phyloP scores from a whole-genome alignment of 345 rosid species.

The Rhizophora apiculata region DNA sequence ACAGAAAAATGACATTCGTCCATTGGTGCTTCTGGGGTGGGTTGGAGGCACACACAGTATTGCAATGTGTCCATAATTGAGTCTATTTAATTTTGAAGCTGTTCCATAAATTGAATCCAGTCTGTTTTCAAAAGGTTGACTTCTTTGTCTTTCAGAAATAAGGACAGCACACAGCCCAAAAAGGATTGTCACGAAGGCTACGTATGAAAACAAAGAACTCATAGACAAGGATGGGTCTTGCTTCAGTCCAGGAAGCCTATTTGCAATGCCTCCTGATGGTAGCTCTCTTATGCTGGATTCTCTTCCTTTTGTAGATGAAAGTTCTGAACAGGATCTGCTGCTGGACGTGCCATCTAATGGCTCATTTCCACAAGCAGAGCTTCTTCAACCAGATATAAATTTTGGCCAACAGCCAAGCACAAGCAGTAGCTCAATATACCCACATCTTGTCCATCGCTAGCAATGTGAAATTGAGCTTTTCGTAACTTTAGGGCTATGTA shows the following conservation, averaged over 20 bases:
- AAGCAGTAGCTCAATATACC: conserved; percentile 56
- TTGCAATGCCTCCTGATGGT: conserved; percentile 67
- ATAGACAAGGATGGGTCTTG: conserved; percentile 59
- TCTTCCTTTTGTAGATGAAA: conserved; percentile 49
- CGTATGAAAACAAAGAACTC: conserved; percentile 54
- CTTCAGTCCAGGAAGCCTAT: conserved; percentile 71
- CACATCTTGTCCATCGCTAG: conserved; percentile 41
- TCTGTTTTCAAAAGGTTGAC: background rate
- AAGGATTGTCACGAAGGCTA: conserved; percentile 48
- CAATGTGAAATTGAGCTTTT: conserved; percentile 15
- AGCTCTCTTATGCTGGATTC: conserved; percentile 58
- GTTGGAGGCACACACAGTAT: too few relatives aligned
- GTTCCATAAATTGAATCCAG: background rate
- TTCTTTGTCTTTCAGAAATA: conserved; percentile 44
- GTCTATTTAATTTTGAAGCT: too few relatives aligned
- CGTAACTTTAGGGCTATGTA: conserved; percentile 25
- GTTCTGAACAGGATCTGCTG: conserved; percentile 77
- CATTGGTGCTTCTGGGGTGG: too few relatives aligned
- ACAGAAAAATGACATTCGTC: too few relatives aligned
- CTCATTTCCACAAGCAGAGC: conserved; percentile 90
- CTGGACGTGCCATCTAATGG: conserved; percentile 76
- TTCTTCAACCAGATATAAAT: conserved; percentile 52
- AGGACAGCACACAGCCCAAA: conserved; percentile 70
- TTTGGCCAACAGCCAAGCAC: conserved; percentile 57
- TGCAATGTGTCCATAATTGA: background rate